Evolutionary conservation across 2,329 filamentous ascomycete species (phyloP), one percentile per base, ranked within the genome.

Genomic region (Monilinia fructigena): DNA sequence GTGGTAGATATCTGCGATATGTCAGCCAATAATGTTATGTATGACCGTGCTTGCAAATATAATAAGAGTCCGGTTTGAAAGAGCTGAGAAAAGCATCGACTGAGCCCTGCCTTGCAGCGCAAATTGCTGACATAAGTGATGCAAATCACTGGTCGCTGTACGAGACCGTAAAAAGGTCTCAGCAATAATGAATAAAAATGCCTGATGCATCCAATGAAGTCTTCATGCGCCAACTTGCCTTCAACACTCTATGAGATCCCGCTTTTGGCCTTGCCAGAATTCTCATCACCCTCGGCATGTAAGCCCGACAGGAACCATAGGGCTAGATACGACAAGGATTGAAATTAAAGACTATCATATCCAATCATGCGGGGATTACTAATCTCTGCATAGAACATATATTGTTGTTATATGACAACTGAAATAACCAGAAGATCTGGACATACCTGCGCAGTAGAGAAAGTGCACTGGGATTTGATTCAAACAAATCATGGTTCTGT

Each of bases 401-500:
- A 45, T 50, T 42, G 4, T 23, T 35, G 16, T 40, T 4, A 40
- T n/a, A 38, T 26, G 26, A 26, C 65, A 55, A 40, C 59, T 35
- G 18, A 28, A 38, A 62, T 53, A 40, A 59, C n/a, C 38, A 70
- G 77, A 20, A 55, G 31, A 50, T 48, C 16, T 55, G 38, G 63
- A 45, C 83, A 71, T 75, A 95, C 79, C 91, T 91, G 72, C 95
- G 85, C 65, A 98, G 82, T 4, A 92, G 79, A 5, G 85, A 84
- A 45, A 95, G 82, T 2, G 91, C 90, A 73, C 86, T 92, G n/a
- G 90, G 88, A 53, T 89, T 82, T 4, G 82, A 82, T 63, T 87
- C 85, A 75, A 96, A 97, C 20, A 99, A 82, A 26, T 86, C 87
- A 42, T 84, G 90, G 72, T 98, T 98, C 74, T 97, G 92, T 6